phyloP scores from a whole-genome alignment of 148 eudicot genomes.

The Nepenthes gracilis region DNA sequence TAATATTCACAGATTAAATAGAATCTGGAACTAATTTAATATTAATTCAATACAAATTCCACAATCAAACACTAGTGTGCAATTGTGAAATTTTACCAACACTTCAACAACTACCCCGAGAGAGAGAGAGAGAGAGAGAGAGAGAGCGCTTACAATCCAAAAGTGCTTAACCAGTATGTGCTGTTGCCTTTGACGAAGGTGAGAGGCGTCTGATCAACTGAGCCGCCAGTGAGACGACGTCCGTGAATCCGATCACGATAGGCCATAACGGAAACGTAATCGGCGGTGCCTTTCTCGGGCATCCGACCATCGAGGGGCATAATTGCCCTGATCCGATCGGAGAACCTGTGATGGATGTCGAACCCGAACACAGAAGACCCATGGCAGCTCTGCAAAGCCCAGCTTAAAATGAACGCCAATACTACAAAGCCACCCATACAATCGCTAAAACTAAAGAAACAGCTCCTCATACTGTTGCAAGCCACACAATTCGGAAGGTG shows the following conservation, averaged over 20 bases:
- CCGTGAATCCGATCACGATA: constrained; percentile 53
- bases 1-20: too few species aligned
- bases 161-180: constrained; percentile 37
- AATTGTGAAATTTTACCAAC: not conserved
- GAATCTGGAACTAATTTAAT: too few species aligned
- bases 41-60: too few species aligned
- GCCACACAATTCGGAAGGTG: too few species aligned
- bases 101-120: not conserved
- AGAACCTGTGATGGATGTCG: constrained; percentile 69
- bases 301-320: constrained; percentile 8
- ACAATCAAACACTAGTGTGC: too few species aligned
- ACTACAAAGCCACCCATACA: too few species aligned
- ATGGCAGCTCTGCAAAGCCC: too few species aligned
- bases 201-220: constrained; percentile 16
- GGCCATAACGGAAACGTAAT: constrained; percentile 45
- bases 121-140: not conserved
- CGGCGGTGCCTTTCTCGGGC: constrained; percentile 45
- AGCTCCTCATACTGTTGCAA: too few species aligned
- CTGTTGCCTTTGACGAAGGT: constrained; percentile 53
- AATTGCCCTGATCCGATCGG: constrained; percentile 39
- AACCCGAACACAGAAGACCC: constrained; percentile 15
- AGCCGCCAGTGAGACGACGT: constrained; percentile 41
- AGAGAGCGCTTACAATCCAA: constrained; percentile 56
- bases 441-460: too few species aligned
- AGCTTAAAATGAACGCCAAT: too few species aligned